Evolutionary conservation across 148 eudicot species (phyloP).

Genomic region (Chenopodium formosanum): DNA sequence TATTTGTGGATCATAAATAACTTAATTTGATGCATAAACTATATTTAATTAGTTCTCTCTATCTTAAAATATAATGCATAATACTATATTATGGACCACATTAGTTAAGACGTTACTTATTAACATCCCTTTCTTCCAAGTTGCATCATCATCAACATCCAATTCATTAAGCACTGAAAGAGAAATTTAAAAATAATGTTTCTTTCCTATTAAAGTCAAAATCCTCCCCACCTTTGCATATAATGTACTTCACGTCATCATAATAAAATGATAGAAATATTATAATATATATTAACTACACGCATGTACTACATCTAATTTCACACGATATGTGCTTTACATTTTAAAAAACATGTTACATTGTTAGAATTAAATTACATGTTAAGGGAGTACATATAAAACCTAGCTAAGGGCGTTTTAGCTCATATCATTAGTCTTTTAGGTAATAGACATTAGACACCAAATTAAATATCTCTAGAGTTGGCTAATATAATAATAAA

Average conservation of each 20-base stretch:
- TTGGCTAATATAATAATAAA: too few species aligned
- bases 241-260: slow-evolving; percentile 18
- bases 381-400: too few species aligned
- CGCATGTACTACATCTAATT: too few species aligned
- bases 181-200: not conserved
- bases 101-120: slow-evolving; percentile 10
- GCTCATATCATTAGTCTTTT: too few species aligned
- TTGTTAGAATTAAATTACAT: too few species aligned
- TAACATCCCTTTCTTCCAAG: slow-evolving; percentile 3
- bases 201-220: slow-evolving; percentile 18
- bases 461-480: too few species aligned
- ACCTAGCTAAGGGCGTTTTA: too few species aligned
- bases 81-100: not conserved
- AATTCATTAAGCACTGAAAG: slow-evolving; percentile 10
- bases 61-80: not conserved
- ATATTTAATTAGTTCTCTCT: not conserved
- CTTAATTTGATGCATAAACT: not conserved
- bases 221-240: slow-evolving; percentile 15
- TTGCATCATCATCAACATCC: slow-evolving; percentile 12
- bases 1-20: not conserved
- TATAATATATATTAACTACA: not conserved
- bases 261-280: slow-evolving; percentile 3
- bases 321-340: too few species aligned
- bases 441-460: too few species aligned
- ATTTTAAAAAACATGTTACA: too few species aligned